Evolutionary conservation across 202 grass and related monocot genomes (phyloP).

Genomic region (Carex sylvatica): DNA sequence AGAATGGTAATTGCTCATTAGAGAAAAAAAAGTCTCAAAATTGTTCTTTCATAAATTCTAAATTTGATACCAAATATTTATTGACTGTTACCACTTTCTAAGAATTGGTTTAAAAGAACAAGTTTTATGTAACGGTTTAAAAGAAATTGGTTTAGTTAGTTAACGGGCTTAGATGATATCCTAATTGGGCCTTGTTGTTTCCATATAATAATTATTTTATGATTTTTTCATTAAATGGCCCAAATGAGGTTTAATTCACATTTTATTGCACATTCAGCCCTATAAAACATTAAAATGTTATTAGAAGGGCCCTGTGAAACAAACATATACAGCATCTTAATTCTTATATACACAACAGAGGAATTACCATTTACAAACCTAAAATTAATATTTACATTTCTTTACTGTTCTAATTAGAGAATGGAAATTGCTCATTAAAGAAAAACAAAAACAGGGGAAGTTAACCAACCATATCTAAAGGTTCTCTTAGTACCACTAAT

Average conservation of each 20-base stretch:
- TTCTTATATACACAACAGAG: background rate
- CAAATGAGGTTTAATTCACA: background rate
- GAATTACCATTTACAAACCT: too few species aligned
- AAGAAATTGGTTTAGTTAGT: background rate
- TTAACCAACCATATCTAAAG: constrained; percentile 16
- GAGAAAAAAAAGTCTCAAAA: too few species aligned
- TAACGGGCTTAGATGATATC: background rate
- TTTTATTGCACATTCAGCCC: background rate
- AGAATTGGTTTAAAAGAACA: too few species aligned
- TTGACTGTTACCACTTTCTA: background rate
- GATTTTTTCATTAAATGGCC: background rate
- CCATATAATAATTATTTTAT: background rate
- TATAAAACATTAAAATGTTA: background rate
- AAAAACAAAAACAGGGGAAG: background rate
- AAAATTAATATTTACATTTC: too few species aligned
- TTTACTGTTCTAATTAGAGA: background rate
- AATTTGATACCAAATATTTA: too few species aligned
- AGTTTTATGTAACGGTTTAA: background rate
- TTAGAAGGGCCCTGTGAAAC: background rate
- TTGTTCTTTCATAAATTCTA: too few species aligned
- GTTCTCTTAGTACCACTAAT: background rate
- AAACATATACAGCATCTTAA: background rate
- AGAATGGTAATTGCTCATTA: too few species aligned
- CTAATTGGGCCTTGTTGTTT: background rate
- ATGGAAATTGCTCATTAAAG: too few species aligned